Base-by-base conservation (phyloP, 208 protist genomes). In the Strigomonas culicis region DNA sequence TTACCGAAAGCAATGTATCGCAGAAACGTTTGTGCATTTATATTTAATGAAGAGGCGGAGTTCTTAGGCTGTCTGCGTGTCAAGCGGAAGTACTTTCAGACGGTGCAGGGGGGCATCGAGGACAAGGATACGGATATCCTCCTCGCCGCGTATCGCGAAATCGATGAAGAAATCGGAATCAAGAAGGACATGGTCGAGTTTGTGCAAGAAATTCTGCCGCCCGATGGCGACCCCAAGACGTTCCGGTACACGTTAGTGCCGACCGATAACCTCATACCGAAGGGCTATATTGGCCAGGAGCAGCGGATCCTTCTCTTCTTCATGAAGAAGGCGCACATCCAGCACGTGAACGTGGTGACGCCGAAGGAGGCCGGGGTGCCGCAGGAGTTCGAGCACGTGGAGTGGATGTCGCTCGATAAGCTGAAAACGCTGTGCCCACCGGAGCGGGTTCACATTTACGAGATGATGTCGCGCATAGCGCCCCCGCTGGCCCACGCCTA, bases 81-180 rank as follows among this genome's bases (percentile, higher is more conserved):
- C 22, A 30, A 51, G 30, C 58, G 68, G 2, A 58, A 77, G 7
- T 28, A 72, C 49, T 87, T 70, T 61, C 82, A 92, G 57, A 91
- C 78, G 57, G 84, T 94, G 24, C 84, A 94, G 64, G 88, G 88
- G 3, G 88, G 88, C 34, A 76, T 94, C 41, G 88, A 94, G 68
- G 25, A 75, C 28, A n/a, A 46, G 8, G 88, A 94, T 47, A 27
- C 19, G 2, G 80, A 90, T 58, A 74, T 90, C 36, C 24, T 83
- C 0, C 34, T 74, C 8, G 84, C 88, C 0, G 88, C 82, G 8
- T 65, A 78, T 43, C 78, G 88, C 19, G 88, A 94, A 68, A 69
- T 92, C 13, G 44, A 83, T 21, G 88, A 94, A 62, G 88, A 94
- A 69, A 86, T 92, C 57, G 82, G 84, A 0, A 71, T 94, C 17